phyloP scores from a whole-genome alignment of 2,329 filamentous ascomycete genomes.

The Penicillium sp. region DNA sequence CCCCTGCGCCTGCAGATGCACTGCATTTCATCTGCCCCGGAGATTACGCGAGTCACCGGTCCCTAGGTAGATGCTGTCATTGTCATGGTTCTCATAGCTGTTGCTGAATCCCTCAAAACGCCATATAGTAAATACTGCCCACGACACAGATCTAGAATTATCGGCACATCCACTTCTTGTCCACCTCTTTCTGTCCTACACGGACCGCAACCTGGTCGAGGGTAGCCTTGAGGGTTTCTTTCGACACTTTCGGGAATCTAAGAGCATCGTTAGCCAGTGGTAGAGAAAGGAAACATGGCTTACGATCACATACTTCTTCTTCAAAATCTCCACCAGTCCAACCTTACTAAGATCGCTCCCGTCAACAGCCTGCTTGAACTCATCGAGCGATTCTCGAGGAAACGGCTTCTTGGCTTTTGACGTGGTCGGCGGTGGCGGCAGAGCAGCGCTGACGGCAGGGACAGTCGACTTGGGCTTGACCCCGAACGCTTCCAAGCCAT shows the following conservation, averaged over 20 bases:
- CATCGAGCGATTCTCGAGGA: constrained; percentile 58
- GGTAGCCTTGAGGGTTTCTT: constrained; percentile 68
- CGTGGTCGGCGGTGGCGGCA: constrained; percentile 8
- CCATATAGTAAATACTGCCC: not conserved
- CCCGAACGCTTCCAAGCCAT: constrained; percentile 23
- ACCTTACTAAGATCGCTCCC: constrained; percentile 71
- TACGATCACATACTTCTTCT: constrained; percentile 55
- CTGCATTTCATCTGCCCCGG: not conserved
- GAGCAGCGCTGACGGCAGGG: constrained; percentile 10
- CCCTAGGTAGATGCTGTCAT: no score
- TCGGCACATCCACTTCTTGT: constrained; percentile 63
- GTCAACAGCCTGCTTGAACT: constrained; percentile 69
- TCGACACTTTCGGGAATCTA: constrained; percentile 68
- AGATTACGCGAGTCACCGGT: not conserved
- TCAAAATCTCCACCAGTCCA: constrained; percentile 71
- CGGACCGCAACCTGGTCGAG: constrained; percentile 64
- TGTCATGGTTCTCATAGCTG: not conserved
- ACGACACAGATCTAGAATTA: not conserved
- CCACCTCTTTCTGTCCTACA: constrained; percentile 59
- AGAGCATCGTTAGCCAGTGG: constrained; percentile 6
- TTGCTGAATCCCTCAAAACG: not conserved
- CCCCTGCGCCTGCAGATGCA: not conserved
- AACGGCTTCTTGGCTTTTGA: constrained; percentile 47
- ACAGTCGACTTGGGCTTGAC: constrained; percentile 12
- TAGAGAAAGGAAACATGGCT: not conserved